Evolutionary conservation across 2,329 filamentous ascomycete genomes (phyloP).

Genomic region (Ophiocordyceps sinensis): DNA sequence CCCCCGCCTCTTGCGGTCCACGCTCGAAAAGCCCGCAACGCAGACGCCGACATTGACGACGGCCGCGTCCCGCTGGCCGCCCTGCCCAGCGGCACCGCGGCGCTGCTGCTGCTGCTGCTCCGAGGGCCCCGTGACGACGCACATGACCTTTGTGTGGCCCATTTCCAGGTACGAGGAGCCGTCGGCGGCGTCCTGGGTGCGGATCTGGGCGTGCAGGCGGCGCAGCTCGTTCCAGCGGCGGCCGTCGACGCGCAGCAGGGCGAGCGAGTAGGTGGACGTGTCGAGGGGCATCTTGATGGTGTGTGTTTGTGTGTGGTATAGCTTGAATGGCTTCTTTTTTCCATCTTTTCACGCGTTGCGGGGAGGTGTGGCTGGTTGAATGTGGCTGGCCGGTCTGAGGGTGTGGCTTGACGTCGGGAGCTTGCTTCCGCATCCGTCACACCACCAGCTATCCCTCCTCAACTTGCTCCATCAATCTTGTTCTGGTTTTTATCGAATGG

Average conservation of each 20-base stretch:
- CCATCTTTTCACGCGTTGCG: background rate
- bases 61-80: slow-evolving; percentile 27
- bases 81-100: slow-evolving; percentile 24
- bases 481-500: too few relatives aligned
- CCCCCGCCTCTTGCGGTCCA: slow-evolving; percentile 66
- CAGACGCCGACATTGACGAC: slow-evolving; percentile 70
- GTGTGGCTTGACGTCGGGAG: background rate
- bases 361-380: background rate
- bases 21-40: slow-evolving; percentile 74
- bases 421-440: too few relatives aligned
- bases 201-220: slow-evolving; percentile 74
- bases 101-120: slow-evolving; percentile 37
- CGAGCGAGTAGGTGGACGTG: slow-evolving; percentile 80
- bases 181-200: slow-evolving; percentile 82
- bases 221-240: slow-evolving; percentile 96
- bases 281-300: slow-evolving; percentile 65
- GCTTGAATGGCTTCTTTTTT: background rate
- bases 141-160: slow-evolving; percentile 95
- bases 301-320: background rate
- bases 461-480: too few relatives aligned
- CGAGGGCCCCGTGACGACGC: slow-evolving; percentile 72
- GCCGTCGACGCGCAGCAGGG: slow-evolving; percentile 67
- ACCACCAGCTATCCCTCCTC: too few relatives aligned
- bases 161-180: slow-evolving; percentile 90
- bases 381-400: too few relatives aligned